phyloP scores from a whole-genome alignment of 306 rosid species.

The Mucuna pruriens region DNA sequence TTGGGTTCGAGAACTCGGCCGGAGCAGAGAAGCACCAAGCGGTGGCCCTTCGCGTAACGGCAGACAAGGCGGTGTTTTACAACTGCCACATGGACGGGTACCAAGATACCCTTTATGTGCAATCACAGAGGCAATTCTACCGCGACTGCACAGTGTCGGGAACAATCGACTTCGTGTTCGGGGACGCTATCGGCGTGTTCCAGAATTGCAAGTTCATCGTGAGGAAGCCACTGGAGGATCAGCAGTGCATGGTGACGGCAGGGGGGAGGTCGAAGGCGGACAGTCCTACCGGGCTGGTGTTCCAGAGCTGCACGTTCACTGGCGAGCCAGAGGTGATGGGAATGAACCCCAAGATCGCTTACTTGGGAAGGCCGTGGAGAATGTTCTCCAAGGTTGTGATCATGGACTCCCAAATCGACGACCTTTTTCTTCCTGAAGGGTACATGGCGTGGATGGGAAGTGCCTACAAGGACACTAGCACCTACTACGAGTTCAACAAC shows the following conservation, averaged over 20 bases:
- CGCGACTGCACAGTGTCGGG: constrained; percentile 56
- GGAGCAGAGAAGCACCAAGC: constrained; percentile 59
- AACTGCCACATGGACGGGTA: constrained; percentile 58
- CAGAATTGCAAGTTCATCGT: constrained; percentile 72
- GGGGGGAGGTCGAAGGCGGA: constrained; percentile 62
- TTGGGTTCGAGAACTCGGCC: constrained; percentile 73
- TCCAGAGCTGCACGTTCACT: constrained; percentile 63
- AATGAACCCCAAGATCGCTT: constrained; percentile 31
- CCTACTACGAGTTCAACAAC: constrained; percentile 58
- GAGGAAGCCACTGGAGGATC: constrained; percentile 49
- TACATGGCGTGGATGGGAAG: constrained; percentile 69
- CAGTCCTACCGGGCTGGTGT: constrained; percentile 48
- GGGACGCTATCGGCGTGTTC: constrained; percentile 51
- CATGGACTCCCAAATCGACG: constrained; percentile 66
- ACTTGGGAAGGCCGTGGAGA: constrained; percentile 83
- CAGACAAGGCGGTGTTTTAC: constrained; percentile 57
- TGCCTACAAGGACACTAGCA: constrained; percentile 40
- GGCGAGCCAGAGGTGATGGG: constrained; percentile 14
- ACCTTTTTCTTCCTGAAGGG: constrained; percentile 57
- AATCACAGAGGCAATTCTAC: constrained; percentile 62
- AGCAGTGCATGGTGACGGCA: constrained; percentile 65
- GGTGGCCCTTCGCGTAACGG: constrained; percentile 60
- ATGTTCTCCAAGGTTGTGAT: constrained; percentile 58
- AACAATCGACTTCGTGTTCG: constrained; percentile 64
- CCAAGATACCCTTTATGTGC: constrained; percentile 63